These are phyloP conservation scores for Globisporangium parvum DNA, from an alignment of 352 stramenopile genomes.

Conservation along the genomic window DNA sequence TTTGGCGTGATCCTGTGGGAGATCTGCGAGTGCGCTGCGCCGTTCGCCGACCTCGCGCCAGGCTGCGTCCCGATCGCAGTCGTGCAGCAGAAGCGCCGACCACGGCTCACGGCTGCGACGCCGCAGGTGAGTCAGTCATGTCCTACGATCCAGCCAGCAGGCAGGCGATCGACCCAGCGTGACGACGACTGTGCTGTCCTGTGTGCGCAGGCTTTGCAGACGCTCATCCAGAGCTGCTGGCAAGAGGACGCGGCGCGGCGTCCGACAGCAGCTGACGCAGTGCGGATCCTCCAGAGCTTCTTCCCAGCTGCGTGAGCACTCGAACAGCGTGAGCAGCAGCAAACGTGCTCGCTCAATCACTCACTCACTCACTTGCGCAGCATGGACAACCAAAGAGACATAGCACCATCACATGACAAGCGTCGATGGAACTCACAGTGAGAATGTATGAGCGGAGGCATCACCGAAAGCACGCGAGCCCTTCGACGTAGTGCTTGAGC, in stretches of 20 bases:
- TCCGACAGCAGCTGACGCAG: slow-evolving; percentile 39
- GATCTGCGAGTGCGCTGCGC: slow-evolving; percentile 57
- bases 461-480: slow-evolving; percentile 62
- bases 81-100: slow-evolving; percentile 55
- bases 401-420: no score
- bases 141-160: no score
- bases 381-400: neutral
- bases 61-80: slow-evolving; percentile 57
- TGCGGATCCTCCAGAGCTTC: slow-evolving; percentile 37
- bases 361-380: neutral
- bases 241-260: slow-evolving; percentile 45
- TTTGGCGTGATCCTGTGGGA: slow-evolving; percentile 80
- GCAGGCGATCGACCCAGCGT: no score
- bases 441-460: neutral
- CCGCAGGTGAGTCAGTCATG: slow-evolving; percentile 26
- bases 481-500: slow-evolving; percentile 73
- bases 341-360: neutral
- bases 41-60: slow-evolving; percentile 52
- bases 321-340: neutral
- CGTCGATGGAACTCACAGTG: neutral
- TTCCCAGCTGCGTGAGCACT: slow-evolving; percentile 21
- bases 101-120: slow-evolving; percentile 49
- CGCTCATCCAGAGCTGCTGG: slow-evolving; percentile 62
- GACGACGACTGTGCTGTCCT: neutral
- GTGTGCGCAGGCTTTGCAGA: slow-evolving; percentile 39